A percentile compares a stretch with the other conserved stretches of the same genome.
These are phyloP conservation scores for Pyrenophora seminiperda DNA, from an alignment of 2,329 filamentous ascomycete species.

Conservation along the genomic window DNA sequence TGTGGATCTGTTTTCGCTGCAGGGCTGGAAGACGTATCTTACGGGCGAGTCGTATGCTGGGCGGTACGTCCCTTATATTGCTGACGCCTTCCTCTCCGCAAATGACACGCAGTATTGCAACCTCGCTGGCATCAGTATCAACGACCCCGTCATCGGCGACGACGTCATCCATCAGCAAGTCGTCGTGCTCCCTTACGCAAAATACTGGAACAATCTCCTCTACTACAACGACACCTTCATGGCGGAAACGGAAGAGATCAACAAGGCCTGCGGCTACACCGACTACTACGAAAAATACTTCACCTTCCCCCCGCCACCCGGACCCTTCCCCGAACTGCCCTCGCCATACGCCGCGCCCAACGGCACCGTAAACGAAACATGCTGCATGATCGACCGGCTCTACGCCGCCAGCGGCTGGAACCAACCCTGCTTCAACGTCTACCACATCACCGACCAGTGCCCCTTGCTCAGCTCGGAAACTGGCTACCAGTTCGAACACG, in stretches of 20 bases:
- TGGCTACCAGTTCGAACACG: slow-evolving; percentile 46
- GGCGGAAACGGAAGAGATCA: slow-evolving; percentile 38
- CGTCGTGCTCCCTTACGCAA: slow-evolving; percentile 43
- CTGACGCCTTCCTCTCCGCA: slow-evolving; percentile 60
- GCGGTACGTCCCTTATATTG: slow-evolving; percentile 63
- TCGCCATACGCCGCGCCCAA: slow-evolving; percentile 28
- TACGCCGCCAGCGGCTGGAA: slow-evolving; percentile 48
- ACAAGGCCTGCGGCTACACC: slow-evolving; percentile 37
- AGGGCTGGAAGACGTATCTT: slow-evolving; percentile 60
- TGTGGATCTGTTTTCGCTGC: slow-evolving; percentile 59
- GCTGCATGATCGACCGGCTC: slow-evolving; percentile 50
- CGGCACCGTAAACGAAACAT: too few relatives aligned
- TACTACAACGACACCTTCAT: slow-evolving; percentile 53
- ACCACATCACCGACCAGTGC: slow-evolving; percentile 55
- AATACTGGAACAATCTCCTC: slow-evolving; percentile 50
- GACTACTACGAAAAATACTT: slow-evolving; percentile 41
- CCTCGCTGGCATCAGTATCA: slow-evolving; percentile 57
- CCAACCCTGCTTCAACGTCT: slow-evolving; percentile 59
- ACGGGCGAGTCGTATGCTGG: slow-evolving; percentile 64
- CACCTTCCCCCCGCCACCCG: slow-evolving; percentile 48
- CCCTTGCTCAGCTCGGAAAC: slow-evolving; percentile 49
- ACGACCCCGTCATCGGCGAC: slow-evolving; percentile 54
- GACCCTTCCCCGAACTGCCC: slow-evolving; percentile 40
- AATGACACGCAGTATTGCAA: slow-evolving; percentile 58
- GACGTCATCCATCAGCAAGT: slow-evolving; percentile 48